phyloP scores from a whole-genome alignment of 1,284 basidiomycete genomes.

The Butyriboletus appendiculatus region DNA sequence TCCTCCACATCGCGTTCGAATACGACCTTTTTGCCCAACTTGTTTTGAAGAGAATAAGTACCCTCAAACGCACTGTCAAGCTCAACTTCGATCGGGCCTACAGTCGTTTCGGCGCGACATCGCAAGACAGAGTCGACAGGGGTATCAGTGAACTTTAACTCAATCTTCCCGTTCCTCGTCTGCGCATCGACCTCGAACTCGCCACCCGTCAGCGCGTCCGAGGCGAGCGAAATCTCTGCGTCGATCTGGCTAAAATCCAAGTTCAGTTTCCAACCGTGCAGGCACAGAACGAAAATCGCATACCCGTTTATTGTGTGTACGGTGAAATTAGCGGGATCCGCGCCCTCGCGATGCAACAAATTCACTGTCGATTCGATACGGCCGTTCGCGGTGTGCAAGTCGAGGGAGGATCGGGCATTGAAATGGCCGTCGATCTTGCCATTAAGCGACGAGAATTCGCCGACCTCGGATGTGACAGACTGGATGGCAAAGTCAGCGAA shows the following conservation, averaged over 20 bases:
- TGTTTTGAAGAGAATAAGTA: slow-evolving; percentile 36
- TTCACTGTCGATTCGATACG: slow-evolving; percentile 39
- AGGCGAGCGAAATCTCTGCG: slow-evolving; percentile 33
- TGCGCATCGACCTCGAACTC: slow-evolving; percentile 37
- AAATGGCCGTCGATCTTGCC: slow-evolving; percentile 45
- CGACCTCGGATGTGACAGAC: slow-evolving; percentile 38
- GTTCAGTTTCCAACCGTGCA: slow-evolving; percentile 5
- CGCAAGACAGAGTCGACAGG: slow-evolving; percentile 43
- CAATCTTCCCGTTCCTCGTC: slow-evolving; percentile 34
- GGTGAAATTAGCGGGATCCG: slow-evolving; percentile 22
- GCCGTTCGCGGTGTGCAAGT: slow-evolving; percentile 40
- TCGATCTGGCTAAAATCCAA: slow-evolving; percentile 32
- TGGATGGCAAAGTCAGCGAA: slow-evolving; percentile 18
- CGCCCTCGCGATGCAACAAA: slow-evolving; percentile 34
- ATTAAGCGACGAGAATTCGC: slow-evolving; percentile 36
- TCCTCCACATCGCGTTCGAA: slow-evolving; percentile 34
- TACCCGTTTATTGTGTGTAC: slow-evolving; percentile 44
- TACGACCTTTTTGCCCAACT: slow-evolving; percentile 25
- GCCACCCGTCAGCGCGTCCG: slow-evolving; percentile 28
- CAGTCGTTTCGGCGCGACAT: slow-evolving; percentile 35
- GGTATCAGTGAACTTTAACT: slow-evolving; percentile 34
- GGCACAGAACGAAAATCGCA: slow-evolving; percentile 5
- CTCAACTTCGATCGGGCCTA: slow-evolving; percentile 33
- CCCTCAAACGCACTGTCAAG: slow-evolving; percentile 48
- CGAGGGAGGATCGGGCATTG: slow-evolving; percentile 37